These are phyloP conservation scores for Apophysomyces elegans DNA, from an alignment of 371 early-diverging fungal genomes.

Conservation along the genomic window DNA sequence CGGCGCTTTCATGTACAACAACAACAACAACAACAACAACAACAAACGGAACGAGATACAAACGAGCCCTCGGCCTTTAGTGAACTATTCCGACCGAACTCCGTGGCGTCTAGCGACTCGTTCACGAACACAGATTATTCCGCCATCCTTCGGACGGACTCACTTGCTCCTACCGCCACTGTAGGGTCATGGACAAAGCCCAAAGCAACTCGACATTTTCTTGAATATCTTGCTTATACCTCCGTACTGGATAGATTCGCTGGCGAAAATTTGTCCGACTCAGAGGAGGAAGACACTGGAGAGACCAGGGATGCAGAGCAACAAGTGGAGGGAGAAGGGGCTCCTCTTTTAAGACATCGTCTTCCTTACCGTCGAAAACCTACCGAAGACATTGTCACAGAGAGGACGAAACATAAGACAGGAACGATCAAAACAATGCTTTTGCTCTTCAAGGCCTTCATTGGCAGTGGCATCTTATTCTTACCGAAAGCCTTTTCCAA, in stretches of 20 bases:
- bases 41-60: conserved; percentile 3
- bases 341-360: conserved; percentile 36
- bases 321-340: conserved; percentile 22
- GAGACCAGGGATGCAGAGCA: conserved; percentile 42
- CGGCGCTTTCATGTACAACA: conserved; percentile 68
- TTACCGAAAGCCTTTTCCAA: conserved; percentile 82
- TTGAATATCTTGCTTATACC: conserved; percentile 70
- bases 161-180: conserved; percentile 21
- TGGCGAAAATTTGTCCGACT: conserved; percentile 71
- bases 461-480: conserved; percentile 83
- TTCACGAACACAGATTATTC: conserved; percentile 21
- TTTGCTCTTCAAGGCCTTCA: conserved; percentile 73
- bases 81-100: conserved; percentile 40
- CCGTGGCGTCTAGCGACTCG: conserved; percentile 28
- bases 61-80: conserved; percentile 27
- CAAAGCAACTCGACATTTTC: conserved; percentile 56
- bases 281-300: conserved; percentile 56
- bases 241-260: conserved; percentile 71
- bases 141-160: conserved; percentile 18
- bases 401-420: conserved; percentile 34
- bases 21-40: conserved; percentile 34
- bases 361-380: conserved; percentile 15
- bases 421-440: conserved; percentile 62
- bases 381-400: conserved; percentile 10
- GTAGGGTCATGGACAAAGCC: conserved; percentile 18